Percentiles rank a stretch among this genome's conserved stretches.
Evolutionary conservation across 1,139 yeast species (phyloP).

Genomic region (Debaryomyces nepalensis): DNA sequence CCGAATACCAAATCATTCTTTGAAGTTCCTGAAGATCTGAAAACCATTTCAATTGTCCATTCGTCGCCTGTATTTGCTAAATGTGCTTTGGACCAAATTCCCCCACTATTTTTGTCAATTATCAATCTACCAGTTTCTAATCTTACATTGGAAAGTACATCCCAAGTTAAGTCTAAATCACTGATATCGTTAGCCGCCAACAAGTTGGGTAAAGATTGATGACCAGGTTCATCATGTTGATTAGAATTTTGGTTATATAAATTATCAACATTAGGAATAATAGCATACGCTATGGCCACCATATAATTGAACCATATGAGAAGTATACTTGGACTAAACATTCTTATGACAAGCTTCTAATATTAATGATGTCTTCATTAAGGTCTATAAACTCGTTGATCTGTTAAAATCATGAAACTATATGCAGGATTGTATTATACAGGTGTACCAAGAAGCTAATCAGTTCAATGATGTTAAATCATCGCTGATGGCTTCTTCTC

Average conservation of each 20-base stretch:
- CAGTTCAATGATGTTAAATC: neutral
- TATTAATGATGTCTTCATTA: neutral
- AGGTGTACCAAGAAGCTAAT: neutral
- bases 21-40: conserved; percentile 57
- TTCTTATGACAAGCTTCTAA: neutral
- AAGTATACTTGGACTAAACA: conserved; percentile 1
- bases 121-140: conserved; percentile 47
- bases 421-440: conserved; percentile 10
- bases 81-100: conserved; percentile 54
- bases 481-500: conserved; percentile 43
- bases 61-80: conserved; percentile 40
- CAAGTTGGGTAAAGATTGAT: conserved; percentile 40
- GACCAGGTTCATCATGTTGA: conserved; percentile 24
- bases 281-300: neutral
- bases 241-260: neutral
- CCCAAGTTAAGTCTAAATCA: conserved; percentile 37
- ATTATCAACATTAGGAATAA: conserved; percentile 8
- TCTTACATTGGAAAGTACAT: conserved; percentile 28
- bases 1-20: conserved; percentile 30
- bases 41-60: conserved; percentile 65
- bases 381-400: neutral
- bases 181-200: conserved; percentile 27
- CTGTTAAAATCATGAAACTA: neutral
- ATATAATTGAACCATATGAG: conserved; percentile 1
- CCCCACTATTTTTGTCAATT: conserved; percentile 40